Conservation (phyloP, 768 basidiomycete genomes). For the Cubamyces sp. region DNA sequence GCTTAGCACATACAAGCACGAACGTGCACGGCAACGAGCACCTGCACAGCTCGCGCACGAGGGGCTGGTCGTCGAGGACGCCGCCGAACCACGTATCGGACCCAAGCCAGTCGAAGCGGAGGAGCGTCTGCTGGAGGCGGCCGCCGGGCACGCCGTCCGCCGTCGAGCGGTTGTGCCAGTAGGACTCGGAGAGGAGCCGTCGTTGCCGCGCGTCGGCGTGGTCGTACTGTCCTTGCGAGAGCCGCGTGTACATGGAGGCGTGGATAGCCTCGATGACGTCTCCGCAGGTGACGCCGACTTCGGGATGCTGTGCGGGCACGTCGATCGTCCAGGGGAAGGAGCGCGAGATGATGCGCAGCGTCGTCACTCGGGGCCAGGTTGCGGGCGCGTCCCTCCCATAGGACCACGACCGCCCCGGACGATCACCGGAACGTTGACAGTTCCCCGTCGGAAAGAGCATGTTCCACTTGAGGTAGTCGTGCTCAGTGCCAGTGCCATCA, state of each 20-base stretch:
- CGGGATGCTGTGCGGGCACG: conserved; percentile 46
- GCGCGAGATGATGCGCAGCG: conserved; percentile 56
- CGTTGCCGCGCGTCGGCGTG: conserved; percentile 41
- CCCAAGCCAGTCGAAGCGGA: conserved; percentile 69
- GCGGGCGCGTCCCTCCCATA: conserved; percentile 66
- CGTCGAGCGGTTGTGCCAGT: conserved; percentile 68
- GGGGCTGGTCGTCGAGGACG: conserved; percentile 47
- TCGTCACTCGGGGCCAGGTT: conserved; percentile 61
- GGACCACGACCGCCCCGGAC: conserved; percentile 63
- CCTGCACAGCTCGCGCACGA: conserved; percentile 46
- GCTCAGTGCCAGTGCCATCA: conserved; percentile 40
- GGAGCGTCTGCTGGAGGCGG: conserved; percentile 60
- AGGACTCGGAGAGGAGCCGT: conserved; percentile 52
- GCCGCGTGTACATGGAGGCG: conserved; percentile 51
- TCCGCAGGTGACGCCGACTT: conserved; percentile 67
- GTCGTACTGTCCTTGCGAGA: conserved; percentile 57
- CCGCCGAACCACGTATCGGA: conserved; percentile 67
- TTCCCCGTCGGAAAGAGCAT: conserved; percentile 68
- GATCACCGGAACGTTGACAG: conserved; percentile 66
- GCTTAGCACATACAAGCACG: conserved; percentile 54
- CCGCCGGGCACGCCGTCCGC: conserved; percentile 72
- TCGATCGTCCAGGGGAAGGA: conserved; percentile 60
- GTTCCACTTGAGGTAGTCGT: conserved; percentile 69
- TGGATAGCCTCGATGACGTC: conserved; percentile 64
- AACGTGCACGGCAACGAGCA: conserved; percentile 61